Conservation (phyloP, 169 alveolate genomes). For the Plasmodium malariae region DNA sequence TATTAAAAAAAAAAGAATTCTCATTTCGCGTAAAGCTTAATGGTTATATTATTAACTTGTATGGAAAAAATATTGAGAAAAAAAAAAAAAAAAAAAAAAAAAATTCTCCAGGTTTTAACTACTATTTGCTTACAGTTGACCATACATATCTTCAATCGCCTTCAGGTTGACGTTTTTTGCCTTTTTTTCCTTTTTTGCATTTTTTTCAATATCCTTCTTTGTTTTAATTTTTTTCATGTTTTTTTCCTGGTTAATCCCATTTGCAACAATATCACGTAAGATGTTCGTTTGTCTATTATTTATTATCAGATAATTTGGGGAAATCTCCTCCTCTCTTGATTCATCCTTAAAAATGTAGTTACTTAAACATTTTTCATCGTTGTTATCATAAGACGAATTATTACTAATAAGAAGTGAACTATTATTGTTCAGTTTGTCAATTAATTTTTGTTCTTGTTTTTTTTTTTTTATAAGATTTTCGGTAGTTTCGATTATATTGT, state of each 20-base stretch:
- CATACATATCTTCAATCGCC: slow-evolving; percentile 49
- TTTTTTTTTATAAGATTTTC: slow-evolving; percentile 47
- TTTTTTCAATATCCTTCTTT: slow-evolving; percentile 5
- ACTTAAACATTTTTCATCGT: background rate
- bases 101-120: no score
- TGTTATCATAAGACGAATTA: slow-evolving; percentile 12
- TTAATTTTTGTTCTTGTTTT: slow-evolving; percentile 34
- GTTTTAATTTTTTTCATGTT: background rate
- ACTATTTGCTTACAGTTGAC: no score
- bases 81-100: no score
- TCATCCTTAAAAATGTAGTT: background rate
- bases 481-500: slow-evolving; percentile 44
- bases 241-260: slow-evolving; percentile 44
- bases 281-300: background rate
- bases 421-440: slow-evolving; percentile 36
- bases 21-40: no score
- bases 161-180: slow-evolving; percentile 10
- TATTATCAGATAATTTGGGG: no score
- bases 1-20: no score
- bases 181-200: background rate
- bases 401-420: slow-evolving; percentile 6
- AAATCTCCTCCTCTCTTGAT: background rate
- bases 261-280: slow-evolving; percentile 28
- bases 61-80: no score
- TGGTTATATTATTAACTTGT: no score